Evolutionary conservation across 306 rosid genomes (phyloP).

Genomic region (Lotus japonicus): DNA sequence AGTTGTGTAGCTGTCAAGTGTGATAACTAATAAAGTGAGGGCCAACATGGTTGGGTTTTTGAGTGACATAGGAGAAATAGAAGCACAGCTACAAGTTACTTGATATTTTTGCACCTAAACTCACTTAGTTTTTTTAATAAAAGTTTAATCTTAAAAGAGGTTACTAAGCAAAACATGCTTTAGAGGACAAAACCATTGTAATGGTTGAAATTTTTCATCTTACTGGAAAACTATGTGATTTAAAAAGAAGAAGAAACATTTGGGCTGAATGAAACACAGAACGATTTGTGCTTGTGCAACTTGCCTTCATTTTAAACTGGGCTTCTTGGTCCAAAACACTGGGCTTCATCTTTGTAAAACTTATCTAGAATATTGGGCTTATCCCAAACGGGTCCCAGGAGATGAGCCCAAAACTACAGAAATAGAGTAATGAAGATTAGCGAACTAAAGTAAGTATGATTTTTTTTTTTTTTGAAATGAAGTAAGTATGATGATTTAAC

Average conservation of each 20-base stretch:
- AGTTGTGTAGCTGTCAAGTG: constrained; percentile 37
- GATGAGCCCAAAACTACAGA: not conserved
- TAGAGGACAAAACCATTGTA: too few relatives aligned
- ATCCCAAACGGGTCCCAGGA: not conserved
- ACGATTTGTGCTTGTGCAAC: not conserved
- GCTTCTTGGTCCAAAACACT: too few relatives aligned
- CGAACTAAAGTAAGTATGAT: too few relatives aligned
- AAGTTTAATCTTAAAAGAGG: too few relatives aligned
- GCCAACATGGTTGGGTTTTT: constrained; percentile 20
- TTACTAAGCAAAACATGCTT: too few relatives aligned
- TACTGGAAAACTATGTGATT: too few relatives aligned
- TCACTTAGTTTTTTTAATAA: not conserved
- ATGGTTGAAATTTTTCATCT: too few relatives aligned
- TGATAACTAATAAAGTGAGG: not conserved
- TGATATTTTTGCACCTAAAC: constrained; percentile 1
- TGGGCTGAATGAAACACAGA: not conserved
- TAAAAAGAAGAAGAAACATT: too few relatives aligned
- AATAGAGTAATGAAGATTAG: too few relatives aligned
- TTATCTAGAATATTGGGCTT: not conserved
- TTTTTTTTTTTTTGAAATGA: too few relatives aligned
- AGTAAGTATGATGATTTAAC: too few relatives aligned
- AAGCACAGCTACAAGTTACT: not conserved
- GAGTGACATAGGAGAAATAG: not conserved
- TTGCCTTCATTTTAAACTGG: not conserved
- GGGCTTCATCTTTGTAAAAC: too few relatives aligned